These are phyloP conservation scores for Sporisorium reilianum DNA, from an alignment of 1,284 basidiomycete species.

Conservation along the genomic window DNA sequence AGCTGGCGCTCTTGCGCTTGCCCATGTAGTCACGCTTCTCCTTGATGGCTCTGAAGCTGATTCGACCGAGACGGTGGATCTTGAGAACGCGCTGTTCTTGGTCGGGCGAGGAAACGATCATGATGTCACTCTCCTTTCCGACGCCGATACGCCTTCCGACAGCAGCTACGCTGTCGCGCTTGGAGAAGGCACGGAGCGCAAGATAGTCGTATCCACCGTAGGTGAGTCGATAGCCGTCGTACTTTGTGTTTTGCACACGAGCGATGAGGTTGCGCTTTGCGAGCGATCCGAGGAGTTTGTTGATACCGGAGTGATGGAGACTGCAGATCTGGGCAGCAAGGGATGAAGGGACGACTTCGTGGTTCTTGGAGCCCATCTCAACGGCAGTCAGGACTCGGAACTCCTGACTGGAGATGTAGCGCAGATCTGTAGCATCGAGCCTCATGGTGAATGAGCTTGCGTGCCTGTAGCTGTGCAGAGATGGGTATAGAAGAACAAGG, in stretches of 20 bases:
- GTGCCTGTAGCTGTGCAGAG: background rate
- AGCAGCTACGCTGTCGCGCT: constrained; percentile 70
- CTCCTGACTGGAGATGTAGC: constrained; percentile 91
- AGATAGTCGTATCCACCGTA: constrained; percentile 98
- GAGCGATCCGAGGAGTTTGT: constrained; percentile 88
- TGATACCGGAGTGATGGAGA: constrained; percentile 88
- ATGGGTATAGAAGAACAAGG: constrained; percentile 10
- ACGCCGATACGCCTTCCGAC: constrained; percentile 98
- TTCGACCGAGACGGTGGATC: constrained; percentile 90
- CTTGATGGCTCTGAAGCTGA: constrained; percentile 97
- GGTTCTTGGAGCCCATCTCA: constrained; percentile 98
- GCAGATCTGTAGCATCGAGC: constrained; percentile 91
- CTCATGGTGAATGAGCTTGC: constrained; percentile 74
- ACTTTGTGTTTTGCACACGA: constrained; percentile 89
- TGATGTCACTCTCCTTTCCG: constrained; percentile 98
- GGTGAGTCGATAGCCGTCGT: constrained; percentile 95
- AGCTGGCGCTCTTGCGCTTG: constrained; percentile 93
- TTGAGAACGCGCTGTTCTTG: constrained; percentile 90
- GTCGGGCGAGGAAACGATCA: constrained; percentile 86
- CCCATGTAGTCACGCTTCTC: constrained; percentile 96
- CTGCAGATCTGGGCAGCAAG: constrained; percentile 93
- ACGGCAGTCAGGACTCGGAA: constrained; percentile 95
- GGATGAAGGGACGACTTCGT: constrained; percentile 89
- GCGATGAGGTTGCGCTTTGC: constrained; percentile 92
- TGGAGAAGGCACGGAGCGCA: constrained; percentile 90